Conservation (phyloP, 352 stramenopile genomes). For the Pilasporangium apinafurcum region DNA sequence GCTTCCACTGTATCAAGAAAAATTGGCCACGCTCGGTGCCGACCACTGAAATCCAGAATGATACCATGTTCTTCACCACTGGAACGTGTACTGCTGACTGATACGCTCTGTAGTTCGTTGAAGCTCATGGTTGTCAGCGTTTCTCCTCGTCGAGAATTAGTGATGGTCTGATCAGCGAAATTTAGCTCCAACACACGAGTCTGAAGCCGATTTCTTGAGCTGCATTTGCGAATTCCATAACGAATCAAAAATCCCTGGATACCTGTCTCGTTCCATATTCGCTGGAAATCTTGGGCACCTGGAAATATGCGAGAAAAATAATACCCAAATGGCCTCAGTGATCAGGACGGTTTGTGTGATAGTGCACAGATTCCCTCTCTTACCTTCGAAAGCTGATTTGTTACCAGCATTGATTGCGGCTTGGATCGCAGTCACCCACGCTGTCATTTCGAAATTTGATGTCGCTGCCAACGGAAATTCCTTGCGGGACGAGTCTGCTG, state of each 20-base stretch:
- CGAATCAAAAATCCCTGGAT: slow-evolving; percentile 79
- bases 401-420: slow-evolving; percentile 77
- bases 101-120: slow-evolving; percentile 48
- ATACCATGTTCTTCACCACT: slow-evolving; percentile 61
- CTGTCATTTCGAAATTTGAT: slow-evolving; percentile 77
- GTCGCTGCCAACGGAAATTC: slow-evolving; percentile 58
- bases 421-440: slow-evolving; percentile 79
- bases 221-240: slow-evolving; percentile 81
- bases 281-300: slow-evolving; percentile 47
- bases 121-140: slow-evolving; percentile 76
- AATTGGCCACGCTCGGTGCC: slow-evolving; percentile 66
- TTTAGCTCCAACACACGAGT: slow-evolving; percentile 83
- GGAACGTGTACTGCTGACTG: slow-evolving; percentile 22
- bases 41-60: slow-evolving; percentile 58
- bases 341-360: not conserved
- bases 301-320: not conserved
- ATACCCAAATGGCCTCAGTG: not conserved
- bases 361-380: not conserved
- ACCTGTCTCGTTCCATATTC: slow-evolving; percentile 71
- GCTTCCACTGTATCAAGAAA: slow-evolving; percentile 71
- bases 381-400: slow-evolving; percentile 67
- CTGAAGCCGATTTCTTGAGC: slow-evolving; percentile 69
- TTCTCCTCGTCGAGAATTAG: slow-evolving; percentile 69
- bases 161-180: slow-evolving; percentile 82
- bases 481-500: slow-evolving; percentile 51